phyloP scores from a whole-genome alignment of 805 yeast species.

The Candida pseudoglaebosa region DNA sequence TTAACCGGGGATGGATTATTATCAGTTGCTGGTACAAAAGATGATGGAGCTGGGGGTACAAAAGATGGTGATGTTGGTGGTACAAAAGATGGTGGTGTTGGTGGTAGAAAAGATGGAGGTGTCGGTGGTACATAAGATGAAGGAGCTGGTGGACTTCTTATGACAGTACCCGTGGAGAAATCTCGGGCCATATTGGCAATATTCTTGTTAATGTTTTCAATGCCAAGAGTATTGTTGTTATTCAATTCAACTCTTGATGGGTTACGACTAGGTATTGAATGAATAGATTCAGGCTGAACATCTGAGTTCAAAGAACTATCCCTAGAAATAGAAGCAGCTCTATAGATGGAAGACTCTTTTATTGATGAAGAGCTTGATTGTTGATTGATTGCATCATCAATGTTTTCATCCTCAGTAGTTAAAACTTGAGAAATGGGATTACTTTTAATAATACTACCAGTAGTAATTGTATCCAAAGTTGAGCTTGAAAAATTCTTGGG shows the following conservation, averaged over 20 bases:
- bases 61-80: conserved; percentile 8
- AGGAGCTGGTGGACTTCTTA: conserved; percentile 20
- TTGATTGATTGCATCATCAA: conserved; percentile 17
- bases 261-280: conserved; percentile 3
- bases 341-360: neutral
- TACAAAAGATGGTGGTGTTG: conserved; percentile 9
- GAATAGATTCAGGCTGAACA: neutral
- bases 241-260: conserved; percentile 3
- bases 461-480: conserved; percentile 6
- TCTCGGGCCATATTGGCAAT: conserved; percentile 5
- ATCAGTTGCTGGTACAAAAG: conserved; percentile 2
- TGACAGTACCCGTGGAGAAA: conserved; percentile 20
- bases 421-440: conserved; percentile 26
- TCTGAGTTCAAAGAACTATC: neutral
- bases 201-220: neutral
- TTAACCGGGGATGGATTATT: conserved; percentile 3
- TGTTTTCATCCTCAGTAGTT: conserved; percentile 31
- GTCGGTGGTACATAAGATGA: conserved; percentile 12
- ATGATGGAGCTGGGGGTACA: conserved; percentile 9
- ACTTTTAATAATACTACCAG: conserved; percentile 14
- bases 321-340: conserved; percentile 2
- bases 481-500: conserved; percentile 19
- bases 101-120: conserved; percentile 6
- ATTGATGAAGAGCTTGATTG: neutral
- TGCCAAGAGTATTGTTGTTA: neutral